Conservation (phyloP, 257 asterid genomes). For the Paulownia fortunei region DNA sequence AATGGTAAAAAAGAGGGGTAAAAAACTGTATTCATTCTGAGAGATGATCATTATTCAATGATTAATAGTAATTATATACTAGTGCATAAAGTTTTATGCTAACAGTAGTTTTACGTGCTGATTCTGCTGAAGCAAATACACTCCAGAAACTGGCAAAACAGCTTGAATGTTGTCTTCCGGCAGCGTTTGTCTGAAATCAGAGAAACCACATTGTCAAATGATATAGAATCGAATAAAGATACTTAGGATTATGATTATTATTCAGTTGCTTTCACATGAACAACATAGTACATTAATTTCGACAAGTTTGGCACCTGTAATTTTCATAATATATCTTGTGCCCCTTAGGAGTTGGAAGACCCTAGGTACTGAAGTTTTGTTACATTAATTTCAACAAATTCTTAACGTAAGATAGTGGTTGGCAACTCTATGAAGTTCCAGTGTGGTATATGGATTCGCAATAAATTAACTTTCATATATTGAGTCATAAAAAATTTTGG, state of each 20-base stretch:
- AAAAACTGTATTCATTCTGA: background rate
- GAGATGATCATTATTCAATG: background rate
- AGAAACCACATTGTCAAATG: background rate
- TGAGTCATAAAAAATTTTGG: too few relatives aligned
- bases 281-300: background rate
- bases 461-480: too few relatives aligned
- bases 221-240: background rate
- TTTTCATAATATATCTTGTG: background rate
- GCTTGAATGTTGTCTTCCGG: background rate
- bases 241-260: background rate
- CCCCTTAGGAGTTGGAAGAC: background rate
- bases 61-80: background rate
- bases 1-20: background rate
- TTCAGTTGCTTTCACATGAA: background rate
- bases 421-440: too few relatives aligned
- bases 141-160: background rate
- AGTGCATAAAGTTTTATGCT: background rate
- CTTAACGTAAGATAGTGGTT: background rate
- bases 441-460: too few relatives aligned
- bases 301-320: background rate
- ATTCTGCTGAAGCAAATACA: conserved; percentile 25
- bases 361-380: background rate
- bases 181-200: background rate
- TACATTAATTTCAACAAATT: background rate
- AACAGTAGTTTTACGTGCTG: conserved; percentile 25